phyloP scores from a whole-genome alignment of 108 stramenopile species.

The Aurantiochytrium sp. region DNA sequence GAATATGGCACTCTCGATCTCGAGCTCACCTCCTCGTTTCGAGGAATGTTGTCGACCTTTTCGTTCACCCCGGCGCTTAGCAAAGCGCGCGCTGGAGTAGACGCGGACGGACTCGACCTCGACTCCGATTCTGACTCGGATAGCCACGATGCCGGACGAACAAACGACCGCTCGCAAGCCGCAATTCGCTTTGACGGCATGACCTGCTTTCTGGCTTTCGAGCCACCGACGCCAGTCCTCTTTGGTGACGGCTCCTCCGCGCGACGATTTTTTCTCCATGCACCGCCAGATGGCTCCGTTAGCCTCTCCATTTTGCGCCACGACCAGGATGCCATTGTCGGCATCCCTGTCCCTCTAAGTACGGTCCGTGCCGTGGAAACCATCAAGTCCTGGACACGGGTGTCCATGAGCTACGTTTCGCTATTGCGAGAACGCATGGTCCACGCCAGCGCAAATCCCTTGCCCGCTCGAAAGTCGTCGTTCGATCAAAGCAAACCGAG shows the following conservation, averaged over 20 bases:
- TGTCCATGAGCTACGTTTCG: neutral
- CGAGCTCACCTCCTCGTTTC: neutral
- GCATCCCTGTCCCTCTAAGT: neutral
- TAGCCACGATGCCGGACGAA: neutral
- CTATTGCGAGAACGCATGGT: neutral
- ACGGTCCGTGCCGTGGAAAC: neutral
- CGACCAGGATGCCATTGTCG: neutral
- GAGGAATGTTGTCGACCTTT: neutral
- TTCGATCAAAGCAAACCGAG: too few relatives aligned
- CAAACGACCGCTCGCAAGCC: neutral
- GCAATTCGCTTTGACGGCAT: neutral
- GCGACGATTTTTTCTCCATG: neutral
- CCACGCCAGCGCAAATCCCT: too few relatives aligned
- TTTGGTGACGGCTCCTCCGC: neutral
- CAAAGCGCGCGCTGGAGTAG: neutral
- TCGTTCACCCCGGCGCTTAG: neutral
- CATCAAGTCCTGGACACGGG: neutral
- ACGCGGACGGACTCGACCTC: neutral
- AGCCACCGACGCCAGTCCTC: neutral
- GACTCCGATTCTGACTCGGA: neutral
- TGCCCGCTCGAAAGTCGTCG: too few relatives aligned
- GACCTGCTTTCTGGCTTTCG: neutral
- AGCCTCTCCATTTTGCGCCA: neutral
- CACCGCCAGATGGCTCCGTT: neutral
- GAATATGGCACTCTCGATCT: neutral